A percentile compares a stretch with the other conserved stretches of the same genome.
Conservation (phyloP, 2,329 filamentous ascomycete genomes). For the Grosmannia penicillata region DNA sequence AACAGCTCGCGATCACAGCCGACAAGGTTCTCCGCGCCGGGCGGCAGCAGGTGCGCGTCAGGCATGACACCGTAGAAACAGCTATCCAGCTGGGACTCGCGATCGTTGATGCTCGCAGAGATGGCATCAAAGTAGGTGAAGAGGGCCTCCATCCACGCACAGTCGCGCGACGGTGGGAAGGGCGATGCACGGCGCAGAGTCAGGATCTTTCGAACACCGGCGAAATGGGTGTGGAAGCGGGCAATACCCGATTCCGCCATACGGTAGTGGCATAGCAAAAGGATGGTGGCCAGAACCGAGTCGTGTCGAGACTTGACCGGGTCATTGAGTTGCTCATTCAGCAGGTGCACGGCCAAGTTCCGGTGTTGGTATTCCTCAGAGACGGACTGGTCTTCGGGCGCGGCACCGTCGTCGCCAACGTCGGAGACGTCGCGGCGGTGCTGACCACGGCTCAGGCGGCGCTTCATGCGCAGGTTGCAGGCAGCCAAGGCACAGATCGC, state of each 20-base stretch:
- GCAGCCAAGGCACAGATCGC: slow-evolving; percentile 80
- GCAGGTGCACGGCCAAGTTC: slow-evolving; percentile 60
- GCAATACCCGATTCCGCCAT: slow-evolving; percentile 88
- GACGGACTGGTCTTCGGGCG: slow-evolving; percentile 39
- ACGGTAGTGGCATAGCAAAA: slow-evolving; percentile 81
- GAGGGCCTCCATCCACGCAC: slow-evolving; percentile 80
- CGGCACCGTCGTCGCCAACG: slow-evolving; percentile 16
- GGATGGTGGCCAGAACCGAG: slow-evolving; percentile 72
- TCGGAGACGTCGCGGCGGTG: slow-evolving; percentile 33
- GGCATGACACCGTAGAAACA: slow-evolving; percentile 43
- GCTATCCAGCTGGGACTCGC: slow-evolving; percentile 66
- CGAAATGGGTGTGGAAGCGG: slow-evolving; percentile 86
- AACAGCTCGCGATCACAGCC: slow-evolving; percentile 81
- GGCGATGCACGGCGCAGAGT: slow-evolving; percentile 49
- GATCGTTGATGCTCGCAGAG: slow-evolving; percentile 80
- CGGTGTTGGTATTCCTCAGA: slow-evolving; percentile 77
- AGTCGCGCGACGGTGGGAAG: slow-evolving; percentile 45
- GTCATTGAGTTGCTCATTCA: slow-evolving; percentile 76
- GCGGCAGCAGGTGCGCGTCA: slow-evolving; percentile 32
- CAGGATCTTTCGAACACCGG: slow-evolving; percentile 81
- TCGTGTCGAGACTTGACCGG: slow-evolving; percentile 63
- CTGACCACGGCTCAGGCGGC: slow-evolving; percentile 47
- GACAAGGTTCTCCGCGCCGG: slow-evolving; percentile 68
- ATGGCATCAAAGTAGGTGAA: slow-evolving; percentile 94
- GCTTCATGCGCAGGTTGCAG: slow-evolving; percentile 80